Conservation (phyloP, 2,329 filamentous ascomycete species). For the Bipolaris sorokiniana region DNA sequence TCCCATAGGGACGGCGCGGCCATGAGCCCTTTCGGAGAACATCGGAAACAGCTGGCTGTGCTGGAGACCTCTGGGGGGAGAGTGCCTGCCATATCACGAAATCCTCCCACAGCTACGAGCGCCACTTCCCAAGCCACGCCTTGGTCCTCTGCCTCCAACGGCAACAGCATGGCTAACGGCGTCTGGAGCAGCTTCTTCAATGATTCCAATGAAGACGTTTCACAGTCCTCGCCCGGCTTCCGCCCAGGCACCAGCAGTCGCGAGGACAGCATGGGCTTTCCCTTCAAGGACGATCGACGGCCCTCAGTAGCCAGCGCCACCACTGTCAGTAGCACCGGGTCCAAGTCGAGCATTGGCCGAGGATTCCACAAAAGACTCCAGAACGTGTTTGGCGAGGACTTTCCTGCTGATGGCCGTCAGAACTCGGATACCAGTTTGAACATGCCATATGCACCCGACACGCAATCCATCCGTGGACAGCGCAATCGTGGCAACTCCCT, state of each 20-base stretch:
- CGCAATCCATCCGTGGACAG: conserved; percentile 67
- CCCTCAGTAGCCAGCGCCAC: conserved; percentile 89
- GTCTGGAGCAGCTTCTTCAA: conserved; percentile 70
- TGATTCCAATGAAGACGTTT: conserved; percentile 73
- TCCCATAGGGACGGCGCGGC: conserved; percentile 62
- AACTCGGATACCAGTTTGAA: conserved; percentile 73
- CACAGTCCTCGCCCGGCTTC: conserved; percentile 73
- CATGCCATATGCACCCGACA: conserved; percentile 57
- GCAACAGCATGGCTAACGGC: conserved; percentile 51
- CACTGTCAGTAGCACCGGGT: conserved; percentile 84
- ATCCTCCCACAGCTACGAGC: conserved; percentile 61
- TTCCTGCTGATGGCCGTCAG: conserved; percentile 67
- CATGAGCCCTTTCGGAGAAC: conserved; percentile 69
- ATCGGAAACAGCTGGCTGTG: conserved; percentile 73
- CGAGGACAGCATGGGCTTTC: conserved; percentile 55
- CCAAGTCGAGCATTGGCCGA: conserved; percentile 73
- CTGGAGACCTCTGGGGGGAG: conserved; percentile 66
- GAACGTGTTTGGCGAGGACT: conserved; percentile 92
- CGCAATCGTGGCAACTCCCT: conserved; percentile 85
- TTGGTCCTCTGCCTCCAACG: conserved; percentile 55
- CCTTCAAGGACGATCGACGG: conserved; percentile 70
- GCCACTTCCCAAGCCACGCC: conserved; percentile 59
- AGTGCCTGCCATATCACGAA: conserved; percentile 64
- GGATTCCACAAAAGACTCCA: conserved; percentile 78
- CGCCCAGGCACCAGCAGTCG: conserved; percentile 63